Percentiles rank a stretch among this genome's conserved stretches.
Conservation (phyloP, 1,284 basidiomycete genomes). For the Melanopsichium pennsylvanicum region DNA sequence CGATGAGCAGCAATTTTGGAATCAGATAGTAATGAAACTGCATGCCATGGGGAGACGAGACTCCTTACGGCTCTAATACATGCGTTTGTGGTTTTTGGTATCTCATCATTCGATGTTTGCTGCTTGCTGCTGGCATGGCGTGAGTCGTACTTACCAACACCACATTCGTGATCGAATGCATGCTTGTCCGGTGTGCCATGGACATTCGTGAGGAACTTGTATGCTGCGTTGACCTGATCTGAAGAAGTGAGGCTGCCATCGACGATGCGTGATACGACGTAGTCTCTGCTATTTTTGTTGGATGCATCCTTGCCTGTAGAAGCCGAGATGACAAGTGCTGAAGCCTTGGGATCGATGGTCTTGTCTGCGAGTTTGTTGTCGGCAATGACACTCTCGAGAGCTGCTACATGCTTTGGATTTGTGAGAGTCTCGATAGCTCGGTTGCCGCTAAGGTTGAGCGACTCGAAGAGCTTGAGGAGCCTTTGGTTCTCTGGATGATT, state of each 20-base stretch:
- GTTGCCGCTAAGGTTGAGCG: slow-evolving; percentile 78
- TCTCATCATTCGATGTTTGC: slow-evolving; percentile 45
- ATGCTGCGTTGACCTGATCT: slow-evolving; percentile 79
- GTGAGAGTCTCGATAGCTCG: slow-evolving; percentile 76
- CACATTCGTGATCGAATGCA: slow-evolving; percentile 82
- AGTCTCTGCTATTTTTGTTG: slow-evolving; percentile 73
- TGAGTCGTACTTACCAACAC: slow-evolving; percentile 76
- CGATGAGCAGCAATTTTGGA: slow-evolving; percentile 13
- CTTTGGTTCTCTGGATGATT: slow-evolving; percentile 68
- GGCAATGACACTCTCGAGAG: slow-evolving; percentile 78
- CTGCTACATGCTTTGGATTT: slow-evolving; percentile 61
- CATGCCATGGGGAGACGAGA: slow-evolving; percentile 45
- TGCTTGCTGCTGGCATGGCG: slow-evolving; percentile 9
- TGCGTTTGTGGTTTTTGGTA: slow-evolving; percentile 54
- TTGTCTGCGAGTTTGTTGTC: slow-evolving; percentile 49
- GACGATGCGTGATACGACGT: slow-evolving; percentile 76
- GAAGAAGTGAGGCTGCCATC: slow-evolving; percentile 78
- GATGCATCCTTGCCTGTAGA: slow-evolving; percentile 73
- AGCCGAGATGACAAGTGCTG: slow-evolving; percentile 75
- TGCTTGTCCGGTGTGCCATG: slow-evolving; percentile 73
- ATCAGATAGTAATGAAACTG: slow-evolving; percentile 40
- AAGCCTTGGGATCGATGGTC: slow-evolving; percentile 80
- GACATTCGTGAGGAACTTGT: slow-evolving; percentile 77
- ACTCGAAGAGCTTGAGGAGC: slow-evolving; percentile 77
- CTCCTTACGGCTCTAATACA: slow-evolving; percentile 58